These are phyloP conservation scores for Cadophora gregata DNA, from an alignment of 2,329 filamentous ascomycete species.

Conservation along the genomic window DNA sequence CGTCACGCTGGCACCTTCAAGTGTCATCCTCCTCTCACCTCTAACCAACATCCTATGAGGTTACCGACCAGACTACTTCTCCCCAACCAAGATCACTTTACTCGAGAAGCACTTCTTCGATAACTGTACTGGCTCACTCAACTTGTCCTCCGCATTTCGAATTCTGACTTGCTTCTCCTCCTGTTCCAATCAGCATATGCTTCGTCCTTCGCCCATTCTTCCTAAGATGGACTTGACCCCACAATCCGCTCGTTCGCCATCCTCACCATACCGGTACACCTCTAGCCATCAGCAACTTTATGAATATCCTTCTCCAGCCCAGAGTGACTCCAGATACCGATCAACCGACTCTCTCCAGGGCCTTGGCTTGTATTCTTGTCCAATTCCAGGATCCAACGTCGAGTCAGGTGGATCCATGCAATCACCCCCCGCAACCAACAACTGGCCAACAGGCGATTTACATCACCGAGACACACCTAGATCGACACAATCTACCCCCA, in stretches of 20 bases:
- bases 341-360: slow-evolving; percentile 41
- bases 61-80: slow-evolving; percentile 32
- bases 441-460: slow-evolving; percentile 38
- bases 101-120: slow-evolving; percentile 18
- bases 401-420: slow-evolving; percentile 35
- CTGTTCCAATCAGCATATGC: slow-evolving; percentile 21
- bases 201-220: slow-evolving; percentile 27
- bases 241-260: slow-evolving; percentile 42
- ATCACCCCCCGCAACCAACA: slow-evolving; percentile 36
- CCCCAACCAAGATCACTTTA: slow-evolving; percentile 14
- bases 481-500: slow-evolving; percentile 45
- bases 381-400: slow-evolving; percentile 39
- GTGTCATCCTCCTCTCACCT: slow-evolving; percentile 20
- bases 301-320: slow-evolving; percentile 45
- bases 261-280: slow-evolving; percentile 41
- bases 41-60: slow-evolving; percentile 27
- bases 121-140: slow-evolving; percentile 25
- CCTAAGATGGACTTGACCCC: slow-evolving; percentile 44
- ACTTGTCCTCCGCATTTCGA: slow-evolving; percentile 25
- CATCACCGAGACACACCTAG: slow-evolving; percentile 38
- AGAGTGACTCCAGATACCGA: slow-evolving; percentile 42
- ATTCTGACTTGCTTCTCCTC: slow-evolving; percentile 17
- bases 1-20: slow-evolving; percentile 19
- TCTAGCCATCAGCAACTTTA: slow-evolving; percentile 42
- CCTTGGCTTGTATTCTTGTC: slow-evolving; percentile 42